These are phyloP conservation scores for Truncatella angustata DNA, from an alignment of 2,329 filamentous ascomycete genomes.

Conservation along the genomic window DNA sequence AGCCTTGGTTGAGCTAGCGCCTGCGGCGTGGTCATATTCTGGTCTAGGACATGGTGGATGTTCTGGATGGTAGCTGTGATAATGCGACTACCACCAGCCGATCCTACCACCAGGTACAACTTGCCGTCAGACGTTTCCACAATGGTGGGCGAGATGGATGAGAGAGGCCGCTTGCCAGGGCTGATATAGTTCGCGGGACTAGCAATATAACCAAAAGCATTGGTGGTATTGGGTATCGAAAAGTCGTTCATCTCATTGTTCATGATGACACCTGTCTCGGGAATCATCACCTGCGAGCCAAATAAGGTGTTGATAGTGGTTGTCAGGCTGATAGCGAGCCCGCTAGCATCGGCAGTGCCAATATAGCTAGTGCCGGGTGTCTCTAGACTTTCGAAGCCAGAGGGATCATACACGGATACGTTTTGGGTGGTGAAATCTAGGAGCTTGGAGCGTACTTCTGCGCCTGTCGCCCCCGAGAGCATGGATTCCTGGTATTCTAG, in stretches of 20 bases:
- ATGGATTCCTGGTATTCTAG: constrained; percentile 60
- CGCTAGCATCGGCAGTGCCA: constrained; percentile 65
- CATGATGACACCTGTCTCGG: constrained; percentile 79
- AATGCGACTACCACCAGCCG: constrained; percentile 81
- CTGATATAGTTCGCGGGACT: constrained; percentile 72
- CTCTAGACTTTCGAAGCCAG: constrained; percentile 43
- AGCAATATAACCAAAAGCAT: constrained; percentile 76
- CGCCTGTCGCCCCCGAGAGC: constrained; percentile 61
- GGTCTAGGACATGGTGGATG: constrained; percentile 71
- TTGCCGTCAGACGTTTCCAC: constrained; percentile 67
- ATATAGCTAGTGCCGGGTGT: constrained; percentile 71
- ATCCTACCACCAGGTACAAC: constrained; percentile 71
- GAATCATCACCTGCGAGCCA: constrained; percentile 72
- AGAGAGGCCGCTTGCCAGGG: constrained; percentile 75
- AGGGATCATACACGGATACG: constrained; percentile 42
- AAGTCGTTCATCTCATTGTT: constrained; percentile 69
- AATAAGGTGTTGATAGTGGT: constrained; percentile 82
- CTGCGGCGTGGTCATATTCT: constrained; percentile 55
- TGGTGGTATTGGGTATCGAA: constrained; percentile 67
- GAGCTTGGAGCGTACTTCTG: constrained; percentile 48
- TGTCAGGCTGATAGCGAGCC: constrained; percentile 73
- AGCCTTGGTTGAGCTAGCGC: constrained; percentile 69
- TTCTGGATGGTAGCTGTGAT: constrained; percentile 81
- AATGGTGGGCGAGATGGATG: constrained; percentile 75
- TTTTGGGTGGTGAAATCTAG: constrained; percentile 37